Evolutionary conservation across 805 yeast genomes (phyloP), one percentile per base, ranked within the genome.

Genomic region (Kuraishia borneana): DNA sequence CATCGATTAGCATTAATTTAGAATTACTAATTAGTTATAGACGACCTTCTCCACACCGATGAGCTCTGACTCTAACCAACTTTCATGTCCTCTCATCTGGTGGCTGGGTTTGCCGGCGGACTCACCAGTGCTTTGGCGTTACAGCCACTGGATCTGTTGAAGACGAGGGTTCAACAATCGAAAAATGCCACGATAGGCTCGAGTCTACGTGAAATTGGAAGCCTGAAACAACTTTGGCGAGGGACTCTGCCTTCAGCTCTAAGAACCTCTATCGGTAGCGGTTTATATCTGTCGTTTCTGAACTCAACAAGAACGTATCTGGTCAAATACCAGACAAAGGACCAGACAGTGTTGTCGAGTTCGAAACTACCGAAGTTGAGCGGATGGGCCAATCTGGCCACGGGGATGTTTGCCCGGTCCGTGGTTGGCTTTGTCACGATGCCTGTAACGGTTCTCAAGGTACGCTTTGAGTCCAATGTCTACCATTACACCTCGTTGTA

Each of bases 401-500:
- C 88, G 1, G 97, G 98, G 3, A 82, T 83, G 29, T 45, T 76
- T 2, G 77, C 94, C 1, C 63, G 98, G 37, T 85, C 87, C 0
- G 37, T 71, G 1, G 94, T 87, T 2, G 98, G 98, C 2, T 69
- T 78, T 41, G 41, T 83, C 6, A 84, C 95, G 5, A 92, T 92
- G 98, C 98, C 98, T 1, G 70, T 92, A 7, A 92, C 98, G 0
- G 76, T 92, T 3, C 56, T 92, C 20, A 92, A 92, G 51, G 92
- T 94, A 4, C 65, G 96, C 25, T 87, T 70, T 47, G 97, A 92
- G 58, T 83, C 95, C 4, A 77, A 79, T 25, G 42, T 80, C 36
- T 89, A 83, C 55, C 56, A 69, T 28, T 85, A 87, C 55, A 64
- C 58, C 21, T 73, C 92, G 5, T 48, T 92, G 42, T 40, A 50